Evolutionary conservation across 2,329 filamentous ascomycete species (phyloP), one percentile per base, ranked within the genome.

Genomic region (Aphanoascus verrucosus): DNA sequence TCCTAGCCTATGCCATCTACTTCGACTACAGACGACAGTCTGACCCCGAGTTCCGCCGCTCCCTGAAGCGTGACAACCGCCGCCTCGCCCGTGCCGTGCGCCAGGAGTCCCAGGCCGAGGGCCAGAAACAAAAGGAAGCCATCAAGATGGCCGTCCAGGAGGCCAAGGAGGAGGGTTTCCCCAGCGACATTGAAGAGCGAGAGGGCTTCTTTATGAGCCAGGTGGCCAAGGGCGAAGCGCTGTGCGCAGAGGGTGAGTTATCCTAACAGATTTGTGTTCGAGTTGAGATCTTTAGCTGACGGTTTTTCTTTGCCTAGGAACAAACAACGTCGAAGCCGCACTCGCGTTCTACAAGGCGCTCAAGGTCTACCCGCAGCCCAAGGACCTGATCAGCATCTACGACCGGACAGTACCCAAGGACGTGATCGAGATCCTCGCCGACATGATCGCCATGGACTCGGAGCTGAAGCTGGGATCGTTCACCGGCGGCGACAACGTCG

Each of bases 381-480:
- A 84, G 63, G 93, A 97, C 67, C 77, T 98, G 64, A 96, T 98
- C 69, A 81, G 81, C 65, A 95, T 98, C 71, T 98, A 98, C 73
- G 93, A 98, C 72, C 95, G 94, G 81, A 97, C 93, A 32, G 90
- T 97, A 44, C 85, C 91, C 63, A 96, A 96, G 86, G 90, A 90
- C 58, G 87, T 97, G 64, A 83, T 98, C 63, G 91, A 98, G 71
- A 84, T 97, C 63, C 83, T 98, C 58, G 93, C 93, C 61, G 88
- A 96, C 75, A 96, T 98, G 88, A 95, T 98, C 65, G 91, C 90
- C 59, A 82, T 90, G 70, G 93, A 97, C 74, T 81, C 85, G 58
- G 82, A 76, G 59, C 74, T 88, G 61, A 80, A 84, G 61, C 77
- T 87, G 58, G 80, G 75, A 52, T 62, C 65, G n/a, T 69, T 70